Evolutionary conservation across 257 asterid genomes (phyloP).

Genomic region (Nicotiana sylvestris): DNA sequence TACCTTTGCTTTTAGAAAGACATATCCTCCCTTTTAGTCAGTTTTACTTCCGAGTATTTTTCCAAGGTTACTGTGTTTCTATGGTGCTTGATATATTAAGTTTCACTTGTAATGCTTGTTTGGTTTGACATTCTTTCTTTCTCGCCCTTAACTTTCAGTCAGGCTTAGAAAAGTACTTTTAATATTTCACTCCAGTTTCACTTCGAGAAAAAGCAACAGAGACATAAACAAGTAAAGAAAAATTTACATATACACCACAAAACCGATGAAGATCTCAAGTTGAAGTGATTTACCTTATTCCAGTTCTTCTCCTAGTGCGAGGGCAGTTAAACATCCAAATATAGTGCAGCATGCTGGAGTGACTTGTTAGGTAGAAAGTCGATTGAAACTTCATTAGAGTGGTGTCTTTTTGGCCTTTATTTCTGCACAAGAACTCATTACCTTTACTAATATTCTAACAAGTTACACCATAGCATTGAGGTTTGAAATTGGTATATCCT

Average conservation of each 20-base stretch:
- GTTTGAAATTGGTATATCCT: not conserved
- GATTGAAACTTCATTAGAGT: not conserved
- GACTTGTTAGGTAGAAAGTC: not conserved
- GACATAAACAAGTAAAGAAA: not conserved
- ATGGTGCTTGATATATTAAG: not conserved
- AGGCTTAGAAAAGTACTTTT: not conserved
- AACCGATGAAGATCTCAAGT: not conserved
- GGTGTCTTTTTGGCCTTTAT: not conserved
- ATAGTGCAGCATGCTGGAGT: not conserved
- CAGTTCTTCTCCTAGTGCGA: not conserved
- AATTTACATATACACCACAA: not conserved
- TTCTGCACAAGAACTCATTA: not conserved
- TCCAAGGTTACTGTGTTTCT: not conserved
- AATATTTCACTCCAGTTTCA: not conserved
- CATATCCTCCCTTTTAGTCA: not conserved
- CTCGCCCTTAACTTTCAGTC: not conserved
- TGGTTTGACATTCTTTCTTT: not conserved
- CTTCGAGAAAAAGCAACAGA: not conserved
- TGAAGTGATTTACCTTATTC: not conserved
- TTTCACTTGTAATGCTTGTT: not conserved
- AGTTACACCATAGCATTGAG: not conserved
- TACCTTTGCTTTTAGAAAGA: not conserved
- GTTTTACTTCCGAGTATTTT: not conserved
- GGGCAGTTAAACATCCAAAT: slow-evolving; percentile 2
- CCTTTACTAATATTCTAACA: not conserved